Base-by-base conservation (phyloP, 768 basidiomycete genomes). In the Panus rudis region DNA sequence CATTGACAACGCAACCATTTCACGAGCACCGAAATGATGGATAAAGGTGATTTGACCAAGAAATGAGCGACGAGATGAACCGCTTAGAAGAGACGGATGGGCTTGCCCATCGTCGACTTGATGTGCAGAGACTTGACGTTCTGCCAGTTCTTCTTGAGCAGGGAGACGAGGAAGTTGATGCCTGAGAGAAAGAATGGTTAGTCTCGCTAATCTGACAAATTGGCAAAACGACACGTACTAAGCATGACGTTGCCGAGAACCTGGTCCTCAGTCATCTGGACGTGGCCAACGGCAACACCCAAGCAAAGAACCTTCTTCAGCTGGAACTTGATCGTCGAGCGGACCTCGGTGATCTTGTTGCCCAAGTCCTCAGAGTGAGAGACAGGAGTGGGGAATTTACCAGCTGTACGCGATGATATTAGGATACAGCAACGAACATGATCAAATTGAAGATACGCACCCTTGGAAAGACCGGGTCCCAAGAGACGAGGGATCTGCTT, bases 321-420 rank as follows among this genome's bases (percentile, higher is more conserved):
- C 78, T 97, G 94, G 88, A 98, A 97, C 74, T 98, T 99, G 81
- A 99, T 98, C 53, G 94, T 98, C 54, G 92, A 94, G 63, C 90
- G 86, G 55, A 99, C 93, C 67, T 99, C 96, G 52, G 69, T 80
- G 63, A 96, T 73, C 74, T 97, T 97, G 75, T 81, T 85, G 62
- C 59, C 57, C 43, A 99, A 71, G 68, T 98, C 94, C 61, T 99
- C 96, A 23, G 75, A 63, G 65, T 92, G 90, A 16, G 91, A 84
- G 63, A 99, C 80, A 56, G 96, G 93, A 43, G 94, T 97, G 39
- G 93, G 94, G 86, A 97, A 97, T 66, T 98, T 97, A 63, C 93
- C 94, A 61, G 96, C 92, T 92, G 45, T n/a, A 23, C 8, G 27
- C 35, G 14, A 21, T 12, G 26, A 30, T 13, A 19, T 27, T 4